Conservation (phyloP, 805 yeast genomes). For the Kodamaea laetipori region DNA sequence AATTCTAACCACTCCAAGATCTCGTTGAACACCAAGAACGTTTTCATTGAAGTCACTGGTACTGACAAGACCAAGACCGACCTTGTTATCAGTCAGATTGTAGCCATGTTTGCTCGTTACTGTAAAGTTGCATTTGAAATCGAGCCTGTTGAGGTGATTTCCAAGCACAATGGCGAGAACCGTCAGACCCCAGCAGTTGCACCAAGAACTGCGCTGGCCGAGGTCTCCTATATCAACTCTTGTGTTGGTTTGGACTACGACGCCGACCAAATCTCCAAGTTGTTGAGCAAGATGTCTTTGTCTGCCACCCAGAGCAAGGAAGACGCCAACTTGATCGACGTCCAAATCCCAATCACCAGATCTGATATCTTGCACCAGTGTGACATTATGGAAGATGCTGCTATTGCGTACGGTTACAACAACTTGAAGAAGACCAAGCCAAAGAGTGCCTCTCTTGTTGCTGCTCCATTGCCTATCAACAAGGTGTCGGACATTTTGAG, state of each 20-base stretch:
- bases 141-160: conserved; percentile 86
- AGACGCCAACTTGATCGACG: conserved; percentile 56
- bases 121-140: conserved; percentile 78
- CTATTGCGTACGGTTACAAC: conserved; percentile 93
- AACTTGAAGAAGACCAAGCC: conserved; percentile 79
- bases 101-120: conserved; percentile 94
- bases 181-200: conserved; percentile 74
- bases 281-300: conserved; percentile 82
- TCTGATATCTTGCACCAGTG: conserved; percentile 95
- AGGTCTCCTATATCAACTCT: conserved; percentile 83
- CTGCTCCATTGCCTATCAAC: conserved; percentile 87
- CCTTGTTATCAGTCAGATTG: conserved; percentile 86
- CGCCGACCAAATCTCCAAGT: conserved; percentile 64
- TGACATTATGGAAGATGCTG: conserved; percentile 98
- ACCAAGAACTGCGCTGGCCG: conserved; percentile 71
- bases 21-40: conserved; percentile 77
- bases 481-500: conserved; percentile 89
- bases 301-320: conserved; percentile 54
- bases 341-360: conserved; percentile 87
- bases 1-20: conserved; percentile 91
- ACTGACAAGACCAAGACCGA: conserved; percentile 94
- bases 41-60: conserved; percentile 92
- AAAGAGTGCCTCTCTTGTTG: conserved; percentile 70
- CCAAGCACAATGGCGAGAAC: conserved; percentile 76
- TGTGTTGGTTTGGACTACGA: conserved; percentile 82